Percentiles rank a stretch among this genome's conserved stretches.
These are phyloP conservation scores for Didymella glomerata DNA, from an alignment of 2,329 filamentous ascomycete species.

Conservation along the genomic window DNA sequence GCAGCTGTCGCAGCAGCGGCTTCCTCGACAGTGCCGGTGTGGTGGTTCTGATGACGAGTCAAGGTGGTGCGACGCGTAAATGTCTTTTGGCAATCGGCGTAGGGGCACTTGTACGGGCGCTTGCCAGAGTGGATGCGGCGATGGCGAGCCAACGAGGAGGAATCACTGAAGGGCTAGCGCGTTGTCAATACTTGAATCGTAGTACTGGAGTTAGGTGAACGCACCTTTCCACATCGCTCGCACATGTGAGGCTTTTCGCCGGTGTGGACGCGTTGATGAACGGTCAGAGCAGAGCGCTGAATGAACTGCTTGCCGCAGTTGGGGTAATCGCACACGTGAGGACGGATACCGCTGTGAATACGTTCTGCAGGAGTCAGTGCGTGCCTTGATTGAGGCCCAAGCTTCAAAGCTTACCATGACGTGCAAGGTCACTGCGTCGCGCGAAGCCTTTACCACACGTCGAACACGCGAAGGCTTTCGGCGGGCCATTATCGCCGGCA, in stretches of 20 bases:
- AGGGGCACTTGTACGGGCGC: constrained; percentile 96
- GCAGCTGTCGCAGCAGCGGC: constrained; percentile 88
- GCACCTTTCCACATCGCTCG: constrained; percentile 93
- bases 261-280: constrained; percentile 94
- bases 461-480: constrained; percentile 86
- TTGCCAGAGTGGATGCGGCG: constrained; percentile 95
- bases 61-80: constrained; percentile 95
- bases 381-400: constrained; percentile 42
- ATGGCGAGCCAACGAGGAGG: constrained; percentile 90
- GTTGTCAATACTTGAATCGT: constrained; percentile 33
- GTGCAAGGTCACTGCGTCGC: constrained; percentile 87
- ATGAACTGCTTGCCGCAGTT: constrained; percentile 97
- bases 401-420: constrained; percentile 76
- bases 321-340: constrained; percentile 89
- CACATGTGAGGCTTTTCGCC: constrained; percentile 99
- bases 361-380: constrained; percentile 70
- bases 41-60: constrained; percentile 94
- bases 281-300: constrained; percentile 92
- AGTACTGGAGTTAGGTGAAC: constrained; percentile 29
- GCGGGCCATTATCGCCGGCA: constrained; percentile 59
- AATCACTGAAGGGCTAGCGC: constrained; percentile 89
- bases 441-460: constrained; percentile 94
- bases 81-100: constrained; percentile 97
- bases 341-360: constrained; percentile 90
- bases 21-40: constrained; percentile 94